These are phyloP conservation scores for Dactylellina parvicollis DNA, from an alignment of 2,329 filamentous ascomycete species.

Conservation along the genomic window DNA sequence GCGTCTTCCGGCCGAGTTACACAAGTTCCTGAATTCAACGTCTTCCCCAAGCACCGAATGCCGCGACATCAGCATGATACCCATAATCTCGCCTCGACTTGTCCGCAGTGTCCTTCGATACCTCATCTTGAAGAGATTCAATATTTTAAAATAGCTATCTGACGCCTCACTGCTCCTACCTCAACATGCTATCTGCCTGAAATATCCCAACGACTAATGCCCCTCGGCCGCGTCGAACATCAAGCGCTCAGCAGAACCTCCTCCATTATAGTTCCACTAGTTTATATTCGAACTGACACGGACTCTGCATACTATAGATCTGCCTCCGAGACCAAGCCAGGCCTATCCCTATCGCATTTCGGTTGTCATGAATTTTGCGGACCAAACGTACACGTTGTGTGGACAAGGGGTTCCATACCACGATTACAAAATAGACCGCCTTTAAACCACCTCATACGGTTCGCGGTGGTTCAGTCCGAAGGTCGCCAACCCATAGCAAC, in stretches of 20 bases:
- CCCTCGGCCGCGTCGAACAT: conserved; percentile 37
- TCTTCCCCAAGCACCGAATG: conserved; percentile 1
- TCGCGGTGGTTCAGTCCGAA: conserved; percentile 52
- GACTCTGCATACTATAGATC: conserved; percentile 41
- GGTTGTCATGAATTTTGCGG: conserved; percentile 29
- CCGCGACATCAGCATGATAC: not conserved
- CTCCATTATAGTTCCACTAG: conserved; percentile 31
- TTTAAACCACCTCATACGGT: conserved; percentile 43
- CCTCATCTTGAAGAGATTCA: conserved; percentile 9
- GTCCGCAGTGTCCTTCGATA: conserved; percentile 5
- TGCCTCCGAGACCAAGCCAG: conserved; percentile 34
- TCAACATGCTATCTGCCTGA: conserved; percentile 43
- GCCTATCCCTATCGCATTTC: conserved; percentile 25
- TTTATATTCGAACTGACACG: conserved; percentile 41
- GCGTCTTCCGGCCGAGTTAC: not conserved
- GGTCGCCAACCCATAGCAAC: conserved; percentile 9
- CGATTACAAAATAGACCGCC: conserved; percentile 31
- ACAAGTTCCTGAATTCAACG: not conserved
- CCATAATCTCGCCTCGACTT: conserved; percentile 28
- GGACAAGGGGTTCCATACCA: conserved; percentile 28
- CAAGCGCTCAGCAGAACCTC: conserved; percentile 29
- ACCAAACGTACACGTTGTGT: conserved; percentile 43
- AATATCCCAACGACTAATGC: conserved; percentile 29
- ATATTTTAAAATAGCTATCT: conserved; percentile 2
- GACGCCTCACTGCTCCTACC: conserved; percentile 17